Conservation (phyloP, 2,329 filamentous ascomycete species). For the Gnomoniopsis sp. region DNA sequence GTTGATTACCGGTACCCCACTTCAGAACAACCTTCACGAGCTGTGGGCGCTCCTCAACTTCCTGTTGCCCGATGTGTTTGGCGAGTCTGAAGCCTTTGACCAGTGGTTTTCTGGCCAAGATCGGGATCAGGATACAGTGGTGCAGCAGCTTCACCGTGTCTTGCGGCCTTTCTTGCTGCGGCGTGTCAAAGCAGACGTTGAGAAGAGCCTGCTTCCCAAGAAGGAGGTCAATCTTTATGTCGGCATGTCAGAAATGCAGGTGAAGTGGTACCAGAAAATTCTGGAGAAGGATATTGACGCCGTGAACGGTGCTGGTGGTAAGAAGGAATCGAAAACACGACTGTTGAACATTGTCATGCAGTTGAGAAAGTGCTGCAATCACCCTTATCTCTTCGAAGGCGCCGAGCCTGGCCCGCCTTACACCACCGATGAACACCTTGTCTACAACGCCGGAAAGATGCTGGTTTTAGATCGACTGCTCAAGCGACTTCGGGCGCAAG, state of each 20-base stretch:
- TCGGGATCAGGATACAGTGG: slow-evolving; percentile 89
- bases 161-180: slow-evolving; percentile 90
- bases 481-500: slow-evolving; percentile 76
- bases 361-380: slow-evolving; percentile 96
- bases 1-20: slow-evolving; percentile 91
- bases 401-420: slow-evolving; percentile 96
- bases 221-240: slow-evolving; percentile 97
- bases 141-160: slow-evolving; percentile 92
- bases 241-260: slow-evolving; percentile 98
- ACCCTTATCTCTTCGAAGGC: slow-evolving; percentile 96
- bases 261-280: slow-evolving; percentile 99
- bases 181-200: slow-evolving; percentile 94
- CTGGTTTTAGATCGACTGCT: slow-evolving; percentile 91
- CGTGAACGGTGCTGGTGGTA: slow-evolving; percentile 93
- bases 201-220: slow-evolving; percentile 95
- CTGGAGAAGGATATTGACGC: slow-evolving; percentile 98
- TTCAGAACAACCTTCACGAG: slow-evolving; percentile 98
- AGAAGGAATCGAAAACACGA: slow-evolving; percentile 95
- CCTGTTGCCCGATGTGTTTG: slow-evolving; percentile 95
- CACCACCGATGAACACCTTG: slow-evolving; percentile 93
- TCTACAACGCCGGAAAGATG: slow-evolving; percentile 97
- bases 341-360: slow-evolving; percentile 99
- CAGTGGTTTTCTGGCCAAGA: slow-evolving; percentile 95
- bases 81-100: slow-evolving; percentile 93
- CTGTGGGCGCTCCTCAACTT: slow-evolving; percentile 98